Base-by-base conservation (phyloP, 2,329 filamentous ascomycete genomes). In the Arthrobotrys megalospora region DNA sequence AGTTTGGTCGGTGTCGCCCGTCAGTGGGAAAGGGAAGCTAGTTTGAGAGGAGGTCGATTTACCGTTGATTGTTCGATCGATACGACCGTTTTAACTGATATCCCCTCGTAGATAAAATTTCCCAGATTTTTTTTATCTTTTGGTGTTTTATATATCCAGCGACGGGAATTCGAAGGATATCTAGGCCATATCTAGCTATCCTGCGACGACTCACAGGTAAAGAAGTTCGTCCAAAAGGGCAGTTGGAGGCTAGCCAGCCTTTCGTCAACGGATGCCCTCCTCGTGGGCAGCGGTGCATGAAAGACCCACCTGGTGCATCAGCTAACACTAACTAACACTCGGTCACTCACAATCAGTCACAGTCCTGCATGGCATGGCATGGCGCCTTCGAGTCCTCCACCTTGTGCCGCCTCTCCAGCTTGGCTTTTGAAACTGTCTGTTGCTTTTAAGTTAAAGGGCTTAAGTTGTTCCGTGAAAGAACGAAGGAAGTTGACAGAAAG, bases 31-130 rank as follows among this genome's bases (percentile, higher is more conserved):
- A 21, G 16, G 52, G 48, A 34, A 62, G 53, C 55, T 60, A 43
- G 55, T 60, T 43, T 43, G 55, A 60, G 34, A 41, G 34, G 50
- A 38, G 41, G 70, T 53, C 63, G 70, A 68, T 75, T 75, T 63
- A 5, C 70, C 41, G 62, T 60, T 67, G 32, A 53, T 43, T 24
- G 10, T 38, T 68, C 70, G 70, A 68, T 68, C 70, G 32, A 14
- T 36, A 19, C 63, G 34, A n/a, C 43, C 32, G 12, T 62, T 72
- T 60, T 50, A 28, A 28, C 24, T 28, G 24, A 28, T n/a, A 45
- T n/a, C 11, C 41, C 10, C 41, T 14, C 41, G n/a, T 16, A 16
- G 41, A 45, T 45, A 45, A 28, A 28, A 28, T 28, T 28, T 28
- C 24, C 24, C 24, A 28, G 24, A 28, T 28, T 28, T 28, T 28